phyloP scores from a whole-genome alignment of 2,329 filamentous ascomycete genomes.

The Chaetomium sp. region DNA sequence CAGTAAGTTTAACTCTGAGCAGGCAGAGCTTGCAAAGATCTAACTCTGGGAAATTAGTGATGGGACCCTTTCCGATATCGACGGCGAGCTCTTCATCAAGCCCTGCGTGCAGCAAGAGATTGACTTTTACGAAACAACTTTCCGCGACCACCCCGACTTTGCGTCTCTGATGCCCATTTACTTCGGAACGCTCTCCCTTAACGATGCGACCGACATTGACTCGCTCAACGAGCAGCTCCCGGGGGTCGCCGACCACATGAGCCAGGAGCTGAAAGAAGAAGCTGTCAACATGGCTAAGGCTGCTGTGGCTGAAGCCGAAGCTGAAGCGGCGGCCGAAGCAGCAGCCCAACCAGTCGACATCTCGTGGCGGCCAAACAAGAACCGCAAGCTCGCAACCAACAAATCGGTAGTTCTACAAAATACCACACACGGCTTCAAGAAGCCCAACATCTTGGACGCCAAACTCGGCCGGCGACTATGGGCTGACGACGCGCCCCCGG shows the following conservation, averaged over 20 bases:
- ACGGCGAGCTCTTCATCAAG: conserved; percentile 86
- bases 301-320: conserved; percentile 13
- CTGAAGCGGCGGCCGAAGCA: conserved; percentile 6
- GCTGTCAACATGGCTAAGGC: conserved; percentile 24
- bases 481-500: conserved; percentile 62
- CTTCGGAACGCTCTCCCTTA: conserved; percentile 72
- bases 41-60: conserved; percentile 51
- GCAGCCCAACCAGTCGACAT: conserved; percentile 22
- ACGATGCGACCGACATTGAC: conserved; percentile 42
- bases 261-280: conserved; percentile 35
- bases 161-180: conserved; percentile 76
- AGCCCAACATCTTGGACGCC: conserved; percentile 85
- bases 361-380: conserved; percentile 44
- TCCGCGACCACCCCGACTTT: conserved; percentile 62
- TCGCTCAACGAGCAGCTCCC: conserved; percentile 46
- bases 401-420: conserved; percentile 81
- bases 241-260: conserved; percentile 38
- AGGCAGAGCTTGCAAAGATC: conserved; percentile 4
- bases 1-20: conserved; percentile 54
- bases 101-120: conserved; percentile 84
- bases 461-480: conserved; percentile 85
- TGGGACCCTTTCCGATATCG: conserved; percentile 77
- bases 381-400: conserved; percentile 64
- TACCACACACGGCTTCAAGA: conserved; percentile 69
- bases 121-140: conserved; percentile 76